Evolutionary conservation across 140 eudicot species (phyloP).

Genomic region (Stevia rebaudiana): DNA sequence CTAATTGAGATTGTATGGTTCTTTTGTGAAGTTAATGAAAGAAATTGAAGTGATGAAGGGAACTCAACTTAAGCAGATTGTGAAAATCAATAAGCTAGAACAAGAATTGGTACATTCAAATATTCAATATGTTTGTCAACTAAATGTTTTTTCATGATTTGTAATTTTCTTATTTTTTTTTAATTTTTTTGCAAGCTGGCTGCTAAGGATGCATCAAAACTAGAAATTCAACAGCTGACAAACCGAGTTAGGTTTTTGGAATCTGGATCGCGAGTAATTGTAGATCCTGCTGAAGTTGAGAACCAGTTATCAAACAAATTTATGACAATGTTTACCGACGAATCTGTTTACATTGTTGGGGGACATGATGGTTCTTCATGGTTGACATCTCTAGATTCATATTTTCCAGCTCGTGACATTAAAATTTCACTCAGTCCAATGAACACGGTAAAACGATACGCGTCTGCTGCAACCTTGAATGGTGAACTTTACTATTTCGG

Average conservation of each 20-base stretch:
- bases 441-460: constrained; percentile 38
- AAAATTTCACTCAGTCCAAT: constrained; percentile 41
- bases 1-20: background rate
- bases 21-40: constrained; percentile 38
- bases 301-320: constrained; percentile 1
- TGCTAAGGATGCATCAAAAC: constrained; percentile 46
- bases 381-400: constrained; percentile 45
- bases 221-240: constrained; percentile 34
- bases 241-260: constrained; percentile 19
- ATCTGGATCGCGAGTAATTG: constrained; percentile 13
- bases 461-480: constrained; percentile 44
- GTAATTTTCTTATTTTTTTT: background rate
- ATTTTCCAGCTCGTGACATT: constrained; percentile 35
- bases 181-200: constrained; percentile 11
- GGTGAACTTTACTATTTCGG: constrained; percentile 61
- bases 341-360: constrained; percentile 47
- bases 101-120: constrained; percentile 46
- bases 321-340: constrained; percentile 10
- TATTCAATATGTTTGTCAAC: background rate
- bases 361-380: constrained; percentile 68
- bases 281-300: constrained; percentile 14
- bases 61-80: constrained; percentile 35
- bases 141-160: background rate
- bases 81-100: constrained; percentile 42
- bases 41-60: constrained; percentile 54